These are phyloP conservation scores for Xylaria sp. DNA, from an alignment of 2,329 filamentous ascomycete species.

Conservation along the genomic window DNA sequence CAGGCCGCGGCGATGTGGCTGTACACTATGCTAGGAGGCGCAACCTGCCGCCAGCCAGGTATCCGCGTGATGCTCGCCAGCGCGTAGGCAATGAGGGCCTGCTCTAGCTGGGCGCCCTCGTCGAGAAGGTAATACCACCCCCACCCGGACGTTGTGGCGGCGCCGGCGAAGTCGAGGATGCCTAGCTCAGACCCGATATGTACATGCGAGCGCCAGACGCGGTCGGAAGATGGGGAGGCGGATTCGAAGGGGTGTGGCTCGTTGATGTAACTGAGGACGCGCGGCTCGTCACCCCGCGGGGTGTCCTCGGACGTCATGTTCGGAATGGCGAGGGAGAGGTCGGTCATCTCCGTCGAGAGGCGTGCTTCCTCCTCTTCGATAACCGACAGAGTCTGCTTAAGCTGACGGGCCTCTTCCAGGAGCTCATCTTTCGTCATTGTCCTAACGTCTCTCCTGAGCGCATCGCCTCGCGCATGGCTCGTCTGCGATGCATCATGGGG, in stretches of 20 bases:
- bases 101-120: constrained; percentile 92
- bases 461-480: constrained; percentile 34
- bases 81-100: constrained; percentile 89
- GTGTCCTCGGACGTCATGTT: constrained; percentile 85
- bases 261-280: constrained; percentile 82
- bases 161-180: constrained; percentile 87
- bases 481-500: constrained; percentile 6
- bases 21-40: constrained; percentile 91
- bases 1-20: constrained; percentile 89
- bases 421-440: constrained; percentile 60
- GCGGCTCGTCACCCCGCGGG: constrained; percentile 73
- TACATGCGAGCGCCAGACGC: constrained; percentile 78
- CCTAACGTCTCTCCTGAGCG: constrained; percentile 47
- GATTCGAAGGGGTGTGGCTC: constrained; percentile 62
- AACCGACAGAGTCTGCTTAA: constrained; percentile 70
- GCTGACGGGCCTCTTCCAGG: constrained; percentile 68
- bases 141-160: constrained; percentile 88
- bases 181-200: constrained; percentile 87
- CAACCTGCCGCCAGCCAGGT: constrained; percentile 79
- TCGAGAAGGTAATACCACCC: constrained; percentile 98
- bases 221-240: constrained; percentile 50
- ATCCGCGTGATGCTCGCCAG: constrained; percentile 71
- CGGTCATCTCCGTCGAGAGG: constrained; percentile 73
- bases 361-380: constrained; percentile 71
- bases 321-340: constrained; percentile 80